Evolutionary conservation across 108 stramenopile genomes (phyloP).

Genomic region (Phaeodactylum tricornutum): DNA sequence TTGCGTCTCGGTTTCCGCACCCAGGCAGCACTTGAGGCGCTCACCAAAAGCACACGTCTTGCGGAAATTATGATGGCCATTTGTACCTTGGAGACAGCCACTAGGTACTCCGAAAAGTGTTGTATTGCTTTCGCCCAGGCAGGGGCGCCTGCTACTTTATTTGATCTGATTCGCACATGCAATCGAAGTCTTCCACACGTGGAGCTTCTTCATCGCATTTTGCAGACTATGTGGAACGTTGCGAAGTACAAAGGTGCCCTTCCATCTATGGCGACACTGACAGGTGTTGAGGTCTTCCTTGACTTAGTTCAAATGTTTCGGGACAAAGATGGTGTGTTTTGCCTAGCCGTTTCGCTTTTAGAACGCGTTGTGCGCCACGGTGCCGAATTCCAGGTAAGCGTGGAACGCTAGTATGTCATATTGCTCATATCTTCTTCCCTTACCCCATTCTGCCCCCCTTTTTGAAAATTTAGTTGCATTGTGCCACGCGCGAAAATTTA

Average conservation of each 20-base stretch:
- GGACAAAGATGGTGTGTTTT: constrained; percentile 63
- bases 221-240: constrained; percentile 71
- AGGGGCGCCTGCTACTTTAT: constrained; percentile 53
- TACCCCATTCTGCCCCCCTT: not conserved
- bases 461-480: constrained; percentile 3
- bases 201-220: constrained; percentile 56
- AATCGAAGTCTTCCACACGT: constrained; percentile 88
- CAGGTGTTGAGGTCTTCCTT: constrained; percentile 44
- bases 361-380: not conserved
- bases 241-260: constrained; percentile 32
- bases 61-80: constrained; percentile 66
- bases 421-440: not conserved
- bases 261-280: constrained; percentile 27
- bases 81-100: constrained; percentile 53
- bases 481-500: constrained; percentile 29
- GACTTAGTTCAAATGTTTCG: constrained; percentile 85
- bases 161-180: constrained; percentile 61
- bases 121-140: constrained; percentile 55
- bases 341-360: constrained; percentile 25
- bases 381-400: not conserved
- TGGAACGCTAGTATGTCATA: not conserved
- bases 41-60: constrained; percentile 50
- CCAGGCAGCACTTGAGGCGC: constrained; percentile 24
- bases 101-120: constrained; percentile 48
- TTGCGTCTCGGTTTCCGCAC: constrained; percentile 24